Conservation (phyloP, 192 early-diverging fungal genomes). For the Entomortierella beljakovae region DNA sequence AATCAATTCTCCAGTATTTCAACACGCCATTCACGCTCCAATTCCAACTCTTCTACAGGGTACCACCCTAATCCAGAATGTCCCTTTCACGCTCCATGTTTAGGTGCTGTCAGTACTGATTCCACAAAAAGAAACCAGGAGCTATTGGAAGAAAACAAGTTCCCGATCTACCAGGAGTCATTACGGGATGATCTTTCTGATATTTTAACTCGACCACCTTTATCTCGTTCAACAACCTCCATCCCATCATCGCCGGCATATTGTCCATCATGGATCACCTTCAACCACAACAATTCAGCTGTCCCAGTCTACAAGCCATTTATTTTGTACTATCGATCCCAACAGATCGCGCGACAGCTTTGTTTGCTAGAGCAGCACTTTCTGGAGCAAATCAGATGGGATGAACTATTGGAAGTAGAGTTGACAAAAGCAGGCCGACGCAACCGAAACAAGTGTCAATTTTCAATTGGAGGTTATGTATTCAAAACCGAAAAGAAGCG, state of each 20-base stretch:
- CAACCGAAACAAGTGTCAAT: constrained; percentile 10
- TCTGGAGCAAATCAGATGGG: constrained; percentile 63
- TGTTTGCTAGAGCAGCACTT: constrained; percentile 64
- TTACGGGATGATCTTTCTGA: constrained; percentile 1
- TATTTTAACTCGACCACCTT: not conserved
- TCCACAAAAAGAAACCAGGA: not conserved
- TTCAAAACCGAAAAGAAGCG: constrained; percentile 14
- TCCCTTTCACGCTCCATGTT: constrained; percentile 36
- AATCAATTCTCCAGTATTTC: constrained; percentile 29
- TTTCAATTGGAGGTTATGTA: constrained; percentile 33
- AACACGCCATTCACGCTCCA: constrained; percentile 33
- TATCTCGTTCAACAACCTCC: not conserved
- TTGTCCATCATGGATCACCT: not conserved
- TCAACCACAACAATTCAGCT: not conserved
- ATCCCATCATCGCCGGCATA: constrained; percentile 21
- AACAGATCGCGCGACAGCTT: constrained; percentile 64
- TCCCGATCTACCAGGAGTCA: constrained; percentile 3
- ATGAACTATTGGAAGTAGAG: constrained; percentile 62
- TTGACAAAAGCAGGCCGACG: constrained; percentile 47
- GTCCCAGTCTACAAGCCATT: constrained; percentile 45
- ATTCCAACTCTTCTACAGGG: constrained; percentile 29
- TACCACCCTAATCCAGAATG: constrained; percentile 55
- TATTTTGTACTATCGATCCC: constrained; percentile 62
- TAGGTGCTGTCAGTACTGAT: not conserved
- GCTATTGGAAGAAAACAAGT: not conserved